Evolutionary conservation across 768 basidiomycete genomes (phyloP).

Genomic region (Suillus bovinus): DNA sequence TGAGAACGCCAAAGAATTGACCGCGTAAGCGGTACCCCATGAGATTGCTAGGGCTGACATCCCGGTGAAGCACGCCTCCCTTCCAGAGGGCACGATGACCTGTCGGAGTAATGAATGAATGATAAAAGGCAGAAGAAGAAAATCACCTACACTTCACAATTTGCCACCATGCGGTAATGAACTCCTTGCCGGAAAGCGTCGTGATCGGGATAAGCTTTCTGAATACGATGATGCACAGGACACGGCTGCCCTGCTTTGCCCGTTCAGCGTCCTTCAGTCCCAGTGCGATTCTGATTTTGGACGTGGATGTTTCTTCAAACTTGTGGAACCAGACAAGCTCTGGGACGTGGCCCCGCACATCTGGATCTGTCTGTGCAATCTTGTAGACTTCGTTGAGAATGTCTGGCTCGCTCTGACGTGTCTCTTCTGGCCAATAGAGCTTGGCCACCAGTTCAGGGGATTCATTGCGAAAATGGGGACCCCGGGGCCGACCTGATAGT

Average conservation of each 20-base stretch:
- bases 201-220: constrained; percentile 6
- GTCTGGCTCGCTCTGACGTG: neutral
- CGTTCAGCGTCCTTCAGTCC: neutral
- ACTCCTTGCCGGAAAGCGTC: neutral
- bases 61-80: neutral
- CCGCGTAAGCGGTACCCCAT: neutral
- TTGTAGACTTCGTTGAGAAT: neutral
- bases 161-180: constrained; percentile 10
- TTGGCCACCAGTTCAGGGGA: neutral
- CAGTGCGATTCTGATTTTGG: neutral
- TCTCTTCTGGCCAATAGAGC: neutral
- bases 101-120: neutral
- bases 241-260: constrained; percentile 7
- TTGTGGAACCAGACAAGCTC: constrained; percentile 3
- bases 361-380: neutral
- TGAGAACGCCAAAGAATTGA: neutral
- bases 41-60: neutral
- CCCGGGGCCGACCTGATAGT: neutral
- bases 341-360: neutral
- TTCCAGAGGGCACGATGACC: constrained; percentile 12
- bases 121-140: neutral
- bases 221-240: constrained; percentile 6
- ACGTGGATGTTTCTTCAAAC: constrained; percentile 3
- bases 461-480: neutral
- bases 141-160: constrained; percentile 1